phyloP scores from a whole-genome alignment of 73 alveolate species.

The Stentor roeselii region DNA sequence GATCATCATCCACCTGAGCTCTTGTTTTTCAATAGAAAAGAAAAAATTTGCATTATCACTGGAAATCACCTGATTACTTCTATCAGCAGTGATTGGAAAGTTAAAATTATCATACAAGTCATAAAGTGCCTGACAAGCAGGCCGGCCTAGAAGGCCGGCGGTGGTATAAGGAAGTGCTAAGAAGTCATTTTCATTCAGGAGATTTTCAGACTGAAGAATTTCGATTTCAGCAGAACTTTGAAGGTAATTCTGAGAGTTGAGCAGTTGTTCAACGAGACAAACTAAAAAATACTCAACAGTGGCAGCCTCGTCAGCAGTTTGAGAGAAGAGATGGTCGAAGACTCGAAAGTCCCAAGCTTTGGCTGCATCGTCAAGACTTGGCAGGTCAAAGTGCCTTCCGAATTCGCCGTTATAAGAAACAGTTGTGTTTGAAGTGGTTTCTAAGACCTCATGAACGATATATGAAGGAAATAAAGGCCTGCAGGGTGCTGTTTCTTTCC shows the following conservation, averaged over 20 bases:
- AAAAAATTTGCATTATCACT: too few relatives aligned
- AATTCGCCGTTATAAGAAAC: not conserved
- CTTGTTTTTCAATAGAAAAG: not conserved
- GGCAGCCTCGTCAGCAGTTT: not conserved
- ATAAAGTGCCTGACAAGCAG: not conserved
- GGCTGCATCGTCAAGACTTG: slow-evolving; percentile 21
- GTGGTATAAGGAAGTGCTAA: not conserved
- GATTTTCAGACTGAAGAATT: not conserved
- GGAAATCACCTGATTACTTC: not conserved
- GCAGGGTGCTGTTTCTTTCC: not conserved
- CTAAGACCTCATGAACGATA: not conserved
- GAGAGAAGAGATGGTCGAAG: not conserved
- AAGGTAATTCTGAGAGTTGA: not conserved
- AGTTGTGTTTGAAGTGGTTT: slow-evolving; percentile 6
- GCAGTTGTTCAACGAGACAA: not conserved
- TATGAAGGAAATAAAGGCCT: not conserved
- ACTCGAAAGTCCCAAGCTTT: slow-evolving; percentile 12
- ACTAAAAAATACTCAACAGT: not conserved
- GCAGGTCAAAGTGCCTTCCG: not conserved
- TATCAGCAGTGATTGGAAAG: not conserved
- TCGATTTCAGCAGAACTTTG: not conserved
- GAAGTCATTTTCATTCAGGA: not conserved
- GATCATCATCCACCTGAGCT: not conserved
- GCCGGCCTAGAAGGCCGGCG: not conserved
- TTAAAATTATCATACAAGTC: too few relatives aligned